Base-by-base conservation (phyloP, 1,139 yeast genomes). In the Geotrichum carabidarum region DNA sequence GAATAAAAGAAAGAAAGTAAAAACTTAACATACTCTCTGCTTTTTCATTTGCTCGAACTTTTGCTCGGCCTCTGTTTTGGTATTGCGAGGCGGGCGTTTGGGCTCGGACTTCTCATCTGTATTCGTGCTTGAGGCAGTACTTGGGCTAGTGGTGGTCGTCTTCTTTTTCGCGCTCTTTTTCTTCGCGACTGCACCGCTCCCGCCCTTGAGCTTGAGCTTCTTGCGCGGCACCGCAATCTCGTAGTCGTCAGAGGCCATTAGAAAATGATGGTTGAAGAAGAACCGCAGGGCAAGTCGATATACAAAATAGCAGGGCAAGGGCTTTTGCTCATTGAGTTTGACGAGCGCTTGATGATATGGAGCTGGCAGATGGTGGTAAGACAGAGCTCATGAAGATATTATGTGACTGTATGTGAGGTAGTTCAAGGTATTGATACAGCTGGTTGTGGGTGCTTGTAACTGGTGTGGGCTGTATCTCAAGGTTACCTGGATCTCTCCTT, bases 31-130 rank as follows among this genome's bases (percentile, higher is more conserved):
- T 44, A 60, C 62, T 54, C 63, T 53, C 43, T 58, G 56, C n/a
- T 62, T 54, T 51, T 58, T 62, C 38, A 57, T 58, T 34, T 61
- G 65, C 40, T 64, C 67, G 41, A 63, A 62, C 50, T 56, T 61
- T 30, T 56, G 57, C 50, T 64, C 62, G 12, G 67, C 63, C 8
- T 61, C 65, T 2, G 67, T 64, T 49, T 52, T 47, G 14, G 17
- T 43, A 15, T 43, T 43, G 11, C 22, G 44, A 7, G 42, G 42
- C 4, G 22, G 42, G 12, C 37, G 37, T 11, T 34, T n/a, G 37
- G 37, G 12, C 37, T 34, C 37, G 3, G 7, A 4, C 37, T 34
- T 34, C 4, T 34, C 37, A n/a, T 34, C 18, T 2, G 43, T 38
- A n/a, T 37, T 22, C n/a, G 37, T 15, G 31, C 43, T 9, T 30